Base-by-base conservation (phyloP, 805 yeast species). In the Kodamaea lidongshanica region DNA sequence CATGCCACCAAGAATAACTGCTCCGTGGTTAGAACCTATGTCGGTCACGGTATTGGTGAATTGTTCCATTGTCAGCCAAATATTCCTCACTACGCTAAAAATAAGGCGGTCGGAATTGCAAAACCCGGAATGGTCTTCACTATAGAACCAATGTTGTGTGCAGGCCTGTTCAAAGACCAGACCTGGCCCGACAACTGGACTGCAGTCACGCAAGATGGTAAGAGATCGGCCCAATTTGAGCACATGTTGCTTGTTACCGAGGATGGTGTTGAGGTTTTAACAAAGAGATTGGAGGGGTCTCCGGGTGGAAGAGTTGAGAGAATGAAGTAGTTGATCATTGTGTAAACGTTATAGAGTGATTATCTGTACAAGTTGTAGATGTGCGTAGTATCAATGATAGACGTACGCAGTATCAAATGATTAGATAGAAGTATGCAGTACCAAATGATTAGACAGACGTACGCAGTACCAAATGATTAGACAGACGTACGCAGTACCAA, bases 121-220 rank as follows among this genome's bases (percentile, higher is more conserved):
- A 85, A 85, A 54, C 89, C 95, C 13, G 98, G 98, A 13, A 83
- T 88, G 80, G 86, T 84, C 9, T 92, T 92, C 67, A 92, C 98
- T 13, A 85, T 92, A 35, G 98, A 92, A 61, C 98, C 98, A 26
- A 92, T 92, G 98, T 74, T 92, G 44, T 82, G 85, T 52, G 64
- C 77, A 41, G 98, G 98, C 6, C 63, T 80, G 0, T 80, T 74
- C 63, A 74, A 74, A 49, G 97, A 88, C 56, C 58, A 72, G 36
- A 66, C 77, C 34, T 92, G 98, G 98, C 98, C 98, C 3, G 98
- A 92, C 56, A 82, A 85, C 56, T 92, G 98, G 98, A 92, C 98
- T 4, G 75, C 94, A 2, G 74, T 75, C 11, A 92, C 98, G 11
- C 77, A 77, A 23, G 98, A 92, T 52, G 98, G 98, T 32, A 74